Evolutionary conservation across 176 grass and related monocot genomes (phyloP).

Genomic region (Cenchrus americanus): DNA sequence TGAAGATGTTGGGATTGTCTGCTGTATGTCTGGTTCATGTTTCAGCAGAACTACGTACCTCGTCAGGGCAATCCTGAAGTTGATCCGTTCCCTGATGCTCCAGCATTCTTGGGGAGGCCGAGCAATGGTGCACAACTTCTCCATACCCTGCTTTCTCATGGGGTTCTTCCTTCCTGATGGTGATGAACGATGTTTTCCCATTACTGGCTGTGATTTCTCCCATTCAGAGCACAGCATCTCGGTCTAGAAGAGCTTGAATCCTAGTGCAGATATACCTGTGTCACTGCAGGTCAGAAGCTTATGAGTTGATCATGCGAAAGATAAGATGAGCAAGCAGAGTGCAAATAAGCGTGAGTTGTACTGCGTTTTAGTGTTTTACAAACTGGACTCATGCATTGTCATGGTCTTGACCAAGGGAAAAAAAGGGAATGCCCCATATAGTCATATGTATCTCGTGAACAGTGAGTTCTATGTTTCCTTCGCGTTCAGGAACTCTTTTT

Average conservation of each 20-base stretch:
- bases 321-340: neutral
- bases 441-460: too few species aligned
- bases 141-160: neutral
- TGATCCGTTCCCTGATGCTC: slow-evolving; percentile 43
- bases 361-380: too few species aligned
- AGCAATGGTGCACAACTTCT: slow-evolving; percentile 17
- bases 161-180: neutral
- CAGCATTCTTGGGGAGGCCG: slow-evolving; percentile 25
- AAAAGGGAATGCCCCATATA: too few species aligned
- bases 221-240: neutral
- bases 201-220: neutral
- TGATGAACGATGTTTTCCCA: neutral
- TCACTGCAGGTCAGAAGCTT: neutral
- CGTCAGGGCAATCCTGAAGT: slow-evolving; percentile 36
- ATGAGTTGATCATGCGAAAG: slow-evolving; percentile 12
- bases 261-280: neutral
- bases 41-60: slow-evolving; percentile 17
- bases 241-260: neutral
- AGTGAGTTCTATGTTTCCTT: too few species aligned
- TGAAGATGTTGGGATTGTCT: neutral
- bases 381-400: too few species aligned
- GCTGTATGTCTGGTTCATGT: neutral
- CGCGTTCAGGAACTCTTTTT: too few species aligned
- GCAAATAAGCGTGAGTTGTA: neutral
- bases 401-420: too few species aligned